These are phyloP conservation scores for Purpureocillium lavendulum DNA, from an alignment of 2,329 filamentous ascomycete species.

Conservation along the genomic window DNA sequence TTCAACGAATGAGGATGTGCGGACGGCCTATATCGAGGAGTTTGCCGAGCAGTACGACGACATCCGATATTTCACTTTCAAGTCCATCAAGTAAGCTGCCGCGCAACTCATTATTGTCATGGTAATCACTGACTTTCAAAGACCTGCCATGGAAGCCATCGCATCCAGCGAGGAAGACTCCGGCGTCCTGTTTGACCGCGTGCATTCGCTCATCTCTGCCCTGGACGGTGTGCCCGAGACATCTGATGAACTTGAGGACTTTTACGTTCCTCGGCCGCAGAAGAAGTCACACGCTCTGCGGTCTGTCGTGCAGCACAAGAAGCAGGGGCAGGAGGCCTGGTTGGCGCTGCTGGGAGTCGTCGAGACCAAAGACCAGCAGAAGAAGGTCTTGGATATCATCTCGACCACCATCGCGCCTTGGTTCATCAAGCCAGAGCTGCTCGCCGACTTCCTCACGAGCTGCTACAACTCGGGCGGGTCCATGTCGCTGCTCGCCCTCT, in stretches of 20 bases:
- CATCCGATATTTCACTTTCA: constrained; percentile 74
- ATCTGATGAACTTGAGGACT: constrained; percentile 57
- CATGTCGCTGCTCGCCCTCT: constrained; percentile 78
- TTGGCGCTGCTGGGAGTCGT: constrained; percentile 62
- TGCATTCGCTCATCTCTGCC: constrained; percentile 53
- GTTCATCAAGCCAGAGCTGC: constrained; percentile 79
- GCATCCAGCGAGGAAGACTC: constrained; percentile 8
- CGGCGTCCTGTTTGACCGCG: constrained; percentile 39
- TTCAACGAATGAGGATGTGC: constrained; percentile 48
- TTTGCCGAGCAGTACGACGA: constrained; percentile 78
- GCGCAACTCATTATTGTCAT: too few relatives aligned
- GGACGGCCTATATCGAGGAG: constrained; percentile 66
- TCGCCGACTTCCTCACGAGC: constrained; percentile 96
- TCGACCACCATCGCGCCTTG: constrained; percentile 75
- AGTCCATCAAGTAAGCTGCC: constrained; percentile 56
- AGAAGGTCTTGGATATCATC: constrained; percentile 67
- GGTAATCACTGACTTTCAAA: too few relatives aligned
- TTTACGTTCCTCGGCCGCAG: constrained; percentile 56
- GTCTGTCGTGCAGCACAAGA: constrained; percentile 64
- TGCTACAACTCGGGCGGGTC: constrained; percentile 83
- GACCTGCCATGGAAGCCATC: constrained; percentile 16
- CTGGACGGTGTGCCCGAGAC: constrained; percentile 65
- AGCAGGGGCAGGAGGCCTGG: constrained; percentile 80
- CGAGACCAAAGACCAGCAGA: constrained; percentile 66
- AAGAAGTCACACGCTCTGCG: constrained; percentile 60